Evolutionary conservation across 2,329 filamentous ascomycete genomes (phyloP).

Genomic region (Diaporthe sp.): DNA sequence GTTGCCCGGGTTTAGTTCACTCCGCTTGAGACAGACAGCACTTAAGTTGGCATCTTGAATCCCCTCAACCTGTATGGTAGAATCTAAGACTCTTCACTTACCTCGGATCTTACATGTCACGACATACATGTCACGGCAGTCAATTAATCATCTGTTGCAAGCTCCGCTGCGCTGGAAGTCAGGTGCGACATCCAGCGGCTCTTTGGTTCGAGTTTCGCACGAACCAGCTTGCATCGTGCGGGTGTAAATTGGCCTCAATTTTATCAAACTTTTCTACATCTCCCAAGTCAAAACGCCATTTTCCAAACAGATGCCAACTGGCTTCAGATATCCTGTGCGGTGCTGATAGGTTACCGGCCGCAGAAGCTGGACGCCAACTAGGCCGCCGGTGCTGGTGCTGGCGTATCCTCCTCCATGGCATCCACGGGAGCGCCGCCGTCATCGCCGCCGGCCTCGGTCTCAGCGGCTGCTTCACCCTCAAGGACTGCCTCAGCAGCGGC

Average conservation of each 20-base stretch:
- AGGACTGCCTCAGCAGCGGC: background rate
- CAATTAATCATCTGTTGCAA: conserved; percentile 3
- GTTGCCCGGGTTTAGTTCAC: too few species aligned
- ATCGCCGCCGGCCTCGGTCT: conserved; percentile 16
- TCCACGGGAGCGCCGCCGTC: background rate
- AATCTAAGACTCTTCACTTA: background rate
- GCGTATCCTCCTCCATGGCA: conserved; percentile 29
- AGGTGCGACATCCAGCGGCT: conserved; percentile 6
- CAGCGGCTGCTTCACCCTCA: conserved; percentile 18
- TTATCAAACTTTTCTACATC: conserved; percentile 25
- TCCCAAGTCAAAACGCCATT: background rate
- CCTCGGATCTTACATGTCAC: background rate
- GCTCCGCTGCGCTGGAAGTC: conserved; percentile 24
- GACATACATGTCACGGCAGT: background rate
- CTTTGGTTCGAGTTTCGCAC: conserved; percentile 35
- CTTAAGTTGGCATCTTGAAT: too few species aligned
- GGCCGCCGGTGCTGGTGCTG: conserved; percentile 16
- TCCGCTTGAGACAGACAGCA: too few species aligned
- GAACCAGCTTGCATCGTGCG: conserved; percentile 26
- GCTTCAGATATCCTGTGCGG: background rate
- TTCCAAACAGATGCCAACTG: background rate
- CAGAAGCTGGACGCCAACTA: conserved; percentile 2
- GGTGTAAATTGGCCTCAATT: background rate
- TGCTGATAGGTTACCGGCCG: background rate
- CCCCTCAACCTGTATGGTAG: too few species aligned